These are phyloP conservation scores for Schizopora paradoxa DNA, from an alignment of 1,284 basidiomycete genomes.

Conservation along the genomic window DNA sequence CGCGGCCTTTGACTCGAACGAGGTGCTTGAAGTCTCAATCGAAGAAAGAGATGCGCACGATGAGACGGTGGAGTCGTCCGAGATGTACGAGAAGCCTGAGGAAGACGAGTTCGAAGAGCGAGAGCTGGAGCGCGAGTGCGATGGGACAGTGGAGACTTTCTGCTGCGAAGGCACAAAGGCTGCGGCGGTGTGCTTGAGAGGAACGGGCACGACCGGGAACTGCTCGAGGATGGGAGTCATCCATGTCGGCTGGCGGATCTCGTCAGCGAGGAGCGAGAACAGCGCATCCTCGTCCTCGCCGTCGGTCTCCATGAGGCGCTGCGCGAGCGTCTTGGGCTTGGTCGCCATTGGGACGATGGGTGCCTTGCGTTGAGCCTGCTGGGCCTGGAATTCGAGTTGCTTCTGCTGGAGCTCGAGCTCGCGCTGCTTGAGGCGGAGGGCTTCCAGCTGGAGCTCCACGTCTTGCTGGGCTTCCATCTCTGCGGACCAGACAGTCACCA, in stretches of 20 bases:
- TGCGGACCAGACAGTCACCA: conserved; percentile 64
- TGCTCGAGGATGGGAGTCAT: conserved; percentile 53
- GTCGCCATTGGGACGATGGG: background rate
- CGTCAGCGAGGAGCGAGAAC: conserved; percentile 67
- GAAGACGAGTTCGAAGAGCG: conserved; percentile 59
- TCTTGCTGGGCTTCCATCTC: conserved; percentile 28
- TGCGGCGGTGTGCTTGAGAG: conserved; percentile 10
- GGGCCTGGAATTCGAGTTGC: conserved; percentile 24
- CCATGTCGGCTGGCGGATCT: conserved; percentile 63
- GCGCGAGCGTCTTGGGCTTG: conserved; percentile 55
- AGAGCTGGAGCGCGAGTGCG: conserved; percentile 72
- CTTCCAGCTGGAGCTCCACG: conserved; percentile 16
- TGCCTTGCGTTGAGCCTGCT: conserved; percentile 2
- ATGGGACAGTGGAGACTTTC: conserved; percentile 62
- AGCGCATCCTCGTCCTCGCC: conserved; percentile 63
- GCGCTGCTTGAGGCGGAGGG: conserved; percentile 5
- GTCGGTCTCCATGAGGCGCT: conserved; percentile 64
- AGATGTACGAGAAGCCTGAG: conserved; percentile 57
- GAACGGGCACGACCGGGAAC: conserved; percentile 45
- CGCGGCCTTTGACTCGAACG: conserved; percentile 21
- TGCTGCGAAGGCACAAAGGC: conserved; percentile 11
- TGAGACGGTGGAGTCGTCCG: conserved; percentile 39
- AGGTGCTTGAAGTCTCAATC: conserved; percentile 44
- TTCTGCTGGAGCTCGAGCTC: conserved; percentile 16
- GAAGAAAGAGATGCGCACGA: conserved; percentile 58